Evolutionary conservation across 2,329 filamentous ascomycete genomes (phyloP), one percentile per base, ranked within the genome.

Genomic region (Metarhizium robertsii): DNA sequence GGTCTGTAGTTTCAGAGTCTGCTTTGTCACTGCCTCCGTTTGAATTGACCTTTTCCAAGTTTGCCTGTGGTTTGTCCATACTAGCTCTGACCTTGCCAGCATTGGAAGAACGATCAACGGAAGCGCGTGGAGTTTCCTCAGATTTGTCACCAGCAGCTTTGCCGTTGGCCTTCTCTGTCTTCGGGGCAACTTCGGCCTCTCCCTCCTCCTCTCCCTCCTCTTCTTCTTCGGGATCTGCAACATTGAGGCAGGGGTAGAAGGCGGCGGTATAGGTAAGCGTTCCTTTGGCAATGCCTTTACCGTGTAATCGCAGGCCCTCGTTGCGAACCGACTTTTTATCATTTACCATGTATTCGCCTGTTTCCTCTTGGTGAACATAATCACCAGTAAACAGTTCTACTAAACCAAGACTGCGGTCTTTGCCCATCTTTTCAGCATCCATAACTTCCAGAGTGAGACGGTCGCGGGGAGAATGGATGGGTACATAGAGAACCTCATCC

Each of bases 401-500:
- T 54, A 87, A 79, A 53, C 94, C 94, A 38, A 99, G 79, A 46
- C 88, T 88, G 55, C 94, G 87, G 69, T 99, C 94, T 68, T 91
- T 94, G 64, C 90, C 90, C 66, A 97, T 79, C 62, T 85, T 92
- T 72, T 99, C 94, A 58, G 94, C 85, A 64, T 99, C 94, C 92
- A 99, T 96, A 61, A 97, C 91, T 70, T 99, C 94, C 18, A 99
- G 74, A 1, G 85, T 84, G 34, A 99, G 76, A 65, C 88, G 90
- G 69, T 99, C 94, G 36, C 90, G 86, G 14, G 81, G 65, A 6
- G 86, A 91, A 69, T 96, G 92, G 56, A 99, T 81, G 1, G 95
- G 92, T 1, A 99, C 80, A 66, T 99, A 99, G 25, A 96, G 81
- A 29, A 99, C 85, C 71, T 99, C 94, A 65, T 99, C 91, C 86